Evolutionary conservation across 139 green algal species (phyloP).

Genomic region (Chlamydomonas applanata): DNA sequence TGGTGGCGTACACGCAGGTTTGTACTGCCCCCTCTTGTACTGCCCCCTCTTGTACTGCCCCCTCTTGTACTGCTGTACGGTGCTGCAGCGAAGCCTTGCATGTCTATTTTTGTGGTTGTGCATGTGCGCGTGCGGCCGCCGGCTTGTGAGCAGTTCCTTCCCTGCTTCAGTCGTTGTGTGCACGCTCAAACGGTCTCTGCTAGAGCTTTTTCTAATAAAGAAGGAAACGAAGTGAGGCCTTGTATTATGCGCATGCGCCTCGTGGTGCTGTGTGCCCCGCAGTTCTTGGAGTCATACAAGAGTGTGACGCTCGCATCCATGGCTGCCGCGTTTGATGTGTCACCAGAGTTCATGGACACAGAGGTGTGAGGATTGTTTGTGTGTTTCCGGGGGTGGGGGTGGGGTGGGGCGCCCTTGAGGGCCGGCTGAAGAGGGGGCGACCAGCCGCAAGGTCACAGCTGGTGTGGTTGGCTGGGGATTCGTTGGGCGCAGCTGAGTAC

Average conservation of each 20-base stretch:
- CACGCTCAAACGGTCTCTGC: background rate
- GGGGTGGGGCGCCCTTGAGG: background rate
- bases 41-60: background rate
- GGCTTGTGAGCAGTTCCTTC: background rate
- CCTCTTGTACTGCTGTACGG: too few species aligned
- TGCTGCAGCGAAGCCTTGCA: too few species aligned
- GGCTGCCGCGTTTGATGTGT: slow-evolving; percentile 76
- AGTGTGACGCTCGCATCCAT: slow-evolving; percentile 91
- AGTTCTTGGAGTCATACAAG: slow-evolving; percentile 98
- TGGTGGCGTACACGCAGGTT: slow-evolving; percentile 86
- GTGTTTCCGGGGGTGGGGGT: slow-evolving; percentile 3
- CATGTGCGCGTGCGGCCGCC: background rate
- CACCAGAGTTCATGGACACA: slow-evolving; percentile 53
- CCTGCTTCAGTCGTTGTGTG: background rate
- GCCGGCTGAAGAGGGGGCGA: background rate
- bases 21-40: background rate
- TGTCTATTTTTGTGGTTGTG: too few species aligned
- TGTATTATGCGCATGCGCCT: background rate
- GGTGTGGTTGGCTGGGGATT: slow-evolving; percentile 65
- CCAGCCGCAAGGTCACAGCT: background rate
- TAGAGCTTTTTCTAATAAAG: slow-evolving; percentile 3
- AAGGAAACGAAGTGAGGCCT: background rate
- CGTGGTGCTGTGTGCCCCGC: slow-evolving; percentile 13
- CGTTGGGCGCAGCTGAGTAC: too few species aligned
- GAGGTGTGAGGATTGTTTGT: slow-evolving; percentile 12